phyloP scores from a whole-genome alignment of 2,329 filamentous ascomycete genomes.

The Fusarium sacchari region DNA sequence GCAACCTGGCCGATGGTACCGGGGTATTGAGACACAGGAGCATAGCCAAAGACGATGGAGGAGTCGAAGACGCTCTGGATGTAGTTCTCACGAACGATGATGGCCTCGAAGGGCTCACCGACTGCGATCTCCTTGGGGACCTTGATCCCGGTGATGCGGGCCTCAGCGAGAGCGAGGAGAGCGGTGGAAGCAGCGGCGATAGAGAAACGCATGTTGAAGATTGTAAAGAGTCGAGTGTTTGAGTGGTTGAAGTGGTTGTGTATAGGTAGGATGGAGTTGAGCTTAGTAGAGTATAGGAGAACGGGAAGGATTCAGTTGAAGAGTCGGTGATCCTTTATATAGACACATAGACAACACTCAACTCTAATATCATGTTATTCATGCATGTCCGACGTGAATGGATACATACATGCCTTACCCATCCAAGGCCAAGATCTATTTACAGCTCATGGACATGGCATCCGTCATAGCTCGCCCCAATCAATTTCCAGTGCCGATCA shows the following conservation, averaged over 20 bases:
- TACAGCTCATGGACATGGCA: constrained; percentile 10
- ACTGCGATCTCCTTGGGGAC: constrained; percentile 53
- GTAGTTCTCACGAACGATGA: constrained; percentile 54
- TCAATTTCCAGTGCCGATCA: constrained; percentile 9
- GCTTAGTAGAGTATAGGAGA: not conserved
- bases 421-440: constrained; percentile 15
- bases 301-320: not conserved
- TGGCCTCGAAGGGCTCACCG: constrained; percentile 51
- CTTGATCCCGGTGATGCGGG: constrained; percentile 56
- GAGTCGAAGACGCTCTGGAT: constrained; percentile 58
- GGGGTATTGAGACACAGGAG: constrained; percentile 37
- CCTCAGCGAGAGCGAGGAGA: constrained; percentile 46
- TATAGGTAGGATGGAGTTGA: not conserved
- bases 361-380: not conserved
- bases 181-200: constrained; percentile 39
- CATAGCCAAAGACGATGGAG: constrained; percentile 56
- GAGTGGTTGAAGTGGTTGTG: not conserved
- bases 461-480: constrained; percentile 18
- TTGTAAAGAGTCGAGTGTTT: not conserved
- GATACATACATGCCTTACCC: not conserved
- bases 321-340: constrained; percentile 11
- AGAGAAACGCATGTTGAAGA: constrained; percentile 41
- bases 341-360: not conserved
- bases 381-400: not conserved
- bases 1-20: constrained; percentile 45